Base-by-base conservation (phyloP, 2,329 filamentous ascomycete genomes). In the Stenocarpella maydis region DNA sequence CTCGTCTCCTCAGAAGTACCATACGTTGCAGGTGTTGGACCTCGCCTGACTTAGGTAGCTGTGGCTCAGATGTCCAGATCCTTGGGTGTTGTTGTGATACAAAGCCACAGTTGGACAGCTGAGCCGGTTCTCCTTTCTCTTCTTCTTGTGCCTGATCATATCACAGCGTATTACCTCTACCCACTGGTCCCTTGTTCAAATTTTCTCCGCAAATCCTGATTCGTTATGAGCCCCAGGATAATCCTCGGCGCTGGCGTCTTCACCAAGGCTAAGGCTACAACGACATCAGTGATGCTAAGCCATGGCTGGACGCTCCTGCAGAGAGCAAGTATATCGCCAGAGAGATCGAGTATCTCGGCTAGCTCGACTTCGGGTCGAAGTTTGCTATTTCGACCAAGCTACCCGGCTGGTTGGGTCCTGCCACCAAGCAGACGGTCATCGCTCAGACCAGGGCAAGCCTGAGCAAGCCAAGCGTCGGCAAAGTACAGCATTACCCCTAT, bases 331-430 rank as follows among this genome's bases (percentile, higher is more conserved):
- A 9, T 12, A 17, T 49, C 14, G 21, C 47, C 28, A 41, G 17
- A 49, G 61, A 24, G 14, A 70, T 77, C 14, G 74, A 66, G 24
- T 50, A 17, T 0, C 69, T 75, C 6, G 75, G 74, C 49, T 4
- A 70, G 58, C 63, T 50, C 19, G 60, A 71, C n/a, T 65, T 71
- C 43, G 67, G 69, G 45, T 66, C 72, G 17, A 71, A 74, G 6
- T 72, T 77, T 21, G 53, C 69, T 10, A 45, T 78, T n/a, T 72
- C 71, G 64, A 77, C 75, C 15, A 78, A 78, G 43, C 37, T 53
- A 9, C 26, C 53, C 1, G 72, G 72, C 21, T 37, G 69, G 24
- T 19, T 24, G 43, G 17, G 37, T 4, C 31, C 31, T 34, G 4
- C 53, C 43, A 41, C 54, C 8, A 69, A 70, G 60, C 74, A 70